These are phyloP conservation scores for Elsinoe ampelina DNA, from an alignment of 2,329 filamentous ascomycete genomes.

Conservation along the genomic window DNA sequence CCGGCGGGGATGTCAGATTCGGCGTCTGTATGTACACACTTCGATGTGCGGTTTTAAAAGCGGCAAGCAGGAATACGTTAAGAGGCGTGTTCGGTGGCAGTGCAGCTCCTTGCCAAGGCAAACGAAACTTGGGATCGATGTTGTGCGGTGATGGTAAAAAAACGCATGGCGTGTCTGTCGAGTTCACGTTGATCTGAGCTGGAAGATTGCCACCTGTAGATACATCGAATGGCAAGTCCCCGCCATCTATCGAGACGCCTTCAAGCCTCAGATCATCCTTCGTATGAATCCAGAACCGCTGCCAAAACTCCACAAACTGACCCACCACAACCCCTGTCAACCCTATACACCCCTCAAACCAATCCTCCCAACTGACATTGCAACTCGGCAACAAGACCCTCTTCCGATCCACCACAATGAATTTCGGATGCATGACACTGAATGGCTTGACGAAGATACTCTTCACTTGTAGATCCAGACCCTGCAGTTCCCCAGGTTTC, in stretches of 20 bases:
- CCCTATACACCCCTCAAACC: constrained; percentile 70
- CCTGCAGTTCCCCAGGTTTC: constrained; percentile 41
- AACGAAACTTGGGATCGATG: constrained; percentile 54
- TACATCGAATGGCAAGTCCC: background rate
- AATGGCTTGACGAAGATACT: constrained; percentile 71
- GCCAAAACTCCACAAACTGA: constrained; percentile 58
- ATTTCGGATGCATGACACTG: constrained; percentile 84
- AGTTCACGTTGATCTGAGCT: background rate
- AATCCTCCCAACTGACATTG: constrained; percentile 80
- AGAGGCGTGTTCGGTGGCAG: constrained; percentile 55
- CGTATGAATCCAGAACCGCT: constrained; percentile 52
- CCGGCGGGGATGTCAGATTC: constrained; percentile 61
- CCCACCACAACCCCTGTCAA: constrained; percentile 53
- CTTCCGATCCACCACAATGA: constrained; percentile 60
- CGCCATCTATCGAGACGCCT: background rate
- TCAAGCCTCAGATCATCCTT: constrained; percentile 13
- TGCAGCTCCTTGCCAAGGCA: constrained; percentile 43
- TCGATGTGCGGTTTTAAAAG: constrained; percentile 46
- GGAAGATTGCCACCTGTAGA: background rate
- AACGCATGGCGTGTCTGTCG: constrained; percentile 41
- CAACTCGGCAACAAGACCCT: constrained; percentile 65
- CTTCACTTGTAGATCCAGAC: constrained; percentile 62
- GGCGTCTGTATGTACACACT: constrained; percentile 65
- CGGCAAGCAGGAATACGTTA: constrained; percentile 53
- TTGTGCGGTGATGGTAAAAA: constrained; percentile 68